A percentile compares a stretch with the other conserved stretches of the same genome.
Evolutionary conservation across 2,329 filamentous ascomycete species (phyloP).

Genomic region (Fusarium duplospermum): DNA sequence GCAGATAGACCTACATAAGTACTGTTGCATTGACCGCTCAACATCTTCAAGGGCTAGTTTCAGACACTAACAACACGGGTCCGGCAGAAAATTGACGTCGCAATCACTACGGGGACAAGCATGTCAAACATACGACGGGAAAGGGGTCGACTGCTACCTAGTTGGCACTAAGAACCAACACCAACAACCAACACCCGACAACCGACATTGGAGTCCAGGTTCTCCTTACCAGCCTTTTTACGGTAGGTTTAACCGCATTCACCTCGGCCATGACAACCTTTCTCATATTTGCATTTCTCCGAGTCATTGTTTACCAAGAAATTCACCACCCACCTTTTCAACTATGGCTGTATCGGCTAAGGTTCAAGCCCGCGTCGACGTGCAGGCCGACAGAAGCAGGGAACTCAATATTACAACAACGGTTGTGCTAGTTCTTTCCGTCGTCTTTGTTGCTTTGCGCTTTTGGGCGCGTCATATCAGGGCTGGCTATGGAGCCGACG

Average conservation of each 20-base stretch:
- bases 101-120: neutral
- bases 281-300: neutral
- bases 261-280: neutral
- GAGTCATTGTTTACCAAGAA: neutral
- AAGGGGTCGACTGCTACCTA: neutral
- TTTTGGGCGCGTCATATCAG: slow-evolving; percentile 23
- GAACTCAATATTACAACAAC: slow-evolving; percentile 22
- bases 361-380: neutral
- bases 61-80: neutral
- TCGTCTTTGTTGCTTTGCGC: slow-evolving; percentile 11
- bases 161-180: neutral
- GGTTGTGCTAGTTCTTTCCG: slow-evolving; percentile 3
- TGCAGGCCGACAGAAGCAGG: slow-evolving; percentile 7
- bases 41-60: neutral
- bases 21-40: neutral
- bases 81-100: neutral
- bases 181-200: neutral
- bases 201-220: neutral
- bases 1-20: neutral
- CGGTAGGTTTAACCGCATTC: neutral
- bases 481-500: slow-evolving; percentile 15
- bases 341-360: neutral
- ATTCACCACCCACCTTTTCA: neutral
- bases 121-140: neutral
- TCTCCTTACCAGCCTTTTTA: neutral